Conservation (phyloP, 257 asterid species). For the Solanum chilense region DNA sequence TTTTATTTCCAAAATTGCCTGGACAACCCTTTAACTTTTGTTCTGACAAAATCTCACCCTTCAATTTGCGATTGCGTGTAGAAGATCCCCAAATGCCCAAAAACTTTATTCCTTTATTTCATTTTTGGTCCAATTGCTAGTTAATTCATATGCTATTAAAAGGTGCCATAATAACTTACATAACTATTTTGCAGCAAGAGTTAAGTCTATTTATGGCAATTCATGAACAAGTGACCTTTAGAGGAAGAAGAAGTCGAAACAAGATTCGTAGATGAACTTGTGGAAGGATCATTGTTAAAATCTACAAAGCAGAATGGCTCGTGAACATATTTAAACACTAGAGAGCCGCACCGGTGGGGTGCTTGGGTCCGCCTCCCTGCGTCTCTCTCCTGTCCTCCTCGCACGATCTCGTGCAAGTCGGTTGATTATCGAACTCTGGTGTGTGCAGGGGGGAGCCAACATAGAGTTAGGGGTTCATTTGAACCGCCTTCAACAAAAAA, state of each 20-base stretch:
- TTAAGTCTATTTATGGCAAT: background rate
- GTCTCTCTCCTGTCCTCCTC: background rate
- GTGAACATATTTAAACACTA: too few relatives aligned
- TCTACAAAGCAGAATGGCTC: too few relatives aligned
- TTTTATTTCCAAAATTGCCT: background rate
- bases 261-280: background rate
- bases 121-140: background rate
- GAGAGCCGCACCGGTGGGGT: too few relatives aligned
- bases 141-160: background rate
- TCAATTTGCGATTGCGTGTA: background rate
- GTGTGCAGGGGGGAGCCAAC: too few relatives aligned
- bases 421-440: too few relatives aligned
- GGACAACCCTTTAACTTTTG: background rate
- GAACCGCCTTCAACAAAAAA: accelerated
- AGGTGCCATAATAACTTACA: background rate
- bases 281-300: too few relatives aligned
- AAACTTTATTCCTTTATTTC: background rate
- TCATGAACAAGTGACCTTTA: background rate
- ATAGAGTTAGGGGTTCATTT: too few relatives aligned
- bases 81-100: background rate
- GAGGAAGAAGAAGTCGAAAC: background rate
- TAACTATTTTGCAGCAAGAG: background rate
- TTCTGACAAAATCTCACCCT: background rate
- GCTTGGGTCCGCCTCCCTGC: background rate
- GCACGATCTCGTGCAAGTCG: background rate